phyloP scores from a whole-genome alignment of 305 asterid genomes.

The Ruellia speciosa region DNA sequence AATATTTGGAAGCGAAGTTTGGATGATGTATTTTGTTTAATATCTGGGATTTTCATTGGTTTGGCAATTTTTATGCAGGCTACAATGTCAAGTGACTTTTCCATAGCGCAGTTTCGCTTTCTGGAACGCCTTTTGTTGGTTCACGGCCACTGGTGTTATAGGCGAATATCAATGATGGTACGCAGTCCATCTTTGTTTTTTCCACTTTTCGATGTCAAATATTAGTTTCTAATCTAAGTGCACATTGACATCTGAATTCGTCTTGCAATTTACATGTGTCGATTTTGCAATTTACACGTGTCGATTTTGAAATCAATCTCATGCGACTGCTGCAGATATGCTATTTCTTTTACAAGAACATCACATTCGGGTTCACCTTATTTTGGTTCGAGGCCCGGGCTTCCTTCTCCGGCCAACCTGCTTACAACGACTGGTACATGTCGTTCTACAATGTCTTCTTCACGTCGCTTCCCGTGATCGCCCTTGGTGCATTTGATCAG shows the following conservation, averaged over 20 bases:
- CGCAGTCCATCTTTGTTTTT: conserved; percentile 2
- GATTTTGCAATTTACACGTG: no score
- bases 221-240: no score
- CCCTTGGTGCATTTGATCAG: conserved; percentile 93
- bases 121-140: conserved; percentile 88
- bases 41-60: no score
- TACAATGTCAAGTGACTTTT: conserved; percentile 88
- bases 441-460: conserved; percentile 88
- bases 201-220: not conserved
- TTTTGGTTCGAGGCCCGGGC: conserved; percentile 91
- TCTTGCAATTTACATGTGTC: no score
- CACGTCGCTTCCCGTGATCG: conserved; percentile 93
- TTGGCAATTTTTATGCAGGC: conserved; percentile 39
- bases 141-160: conserved; percentile 99
- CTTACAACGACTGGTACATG: conserved; percentile 93
- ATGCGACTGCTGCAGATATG: conserved; percentile 54
- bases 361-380: conserved; percentile 87
- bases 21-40: no score
- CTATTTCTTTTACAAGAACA: conserved; percentile 94
- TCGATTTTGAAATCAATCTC: not conserved
- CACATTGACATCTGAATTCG: no score
- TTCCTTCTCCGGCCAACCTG: conserved; percentile 93
- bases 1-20: no score
- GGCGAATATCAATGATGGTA: conserved; percentile 95
- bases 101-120: conserved; percentile 87